These are phyloP conservation scores for Backusella westeae DNA, from an alignment of 192 early-diverging fungal species.

Conservation along the genomic window DNA sequence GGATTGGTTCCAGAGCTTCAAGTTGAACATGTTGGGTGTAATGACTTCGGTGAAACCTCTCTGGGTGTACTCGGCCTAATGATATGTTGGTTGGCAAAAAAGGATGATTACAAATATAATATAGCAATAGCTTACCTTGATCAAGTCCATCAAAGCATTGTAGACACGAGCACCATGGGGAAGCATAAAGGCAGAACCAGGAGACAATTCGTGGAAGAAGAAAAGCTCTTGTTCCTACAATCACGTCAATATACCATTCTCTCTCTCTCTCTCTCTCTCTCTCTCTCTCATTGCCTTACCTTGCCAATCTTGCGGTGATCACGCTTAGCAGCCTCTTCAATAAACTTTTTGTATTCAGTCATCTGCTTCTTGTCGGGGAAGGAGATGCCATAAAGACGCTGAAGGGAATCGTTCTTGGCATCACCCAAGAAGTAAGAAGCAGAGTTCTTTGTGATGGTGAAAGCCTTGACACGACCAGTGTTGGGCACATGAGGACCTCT, in stretches of 20 bases:
- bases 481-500: conserved; percentile 93
- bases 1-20: conserved; percentile 94
- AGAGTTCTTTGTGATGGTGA: conserved; percentile 95
- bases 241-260: background rate
- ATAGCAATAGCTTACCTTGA: conserved; percentile 47
- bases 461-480: conserved; percentile 92
- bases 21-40: conserved; percentile 98
- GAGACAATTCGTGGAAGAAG: conserved; percentile 95
- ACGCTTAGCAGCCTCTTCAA: conserved; percentile 95
- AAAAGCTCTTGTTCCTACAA: conserved; percentile 93
- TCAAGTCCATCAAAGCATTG: conserved; percentile 91
- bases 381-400: conserved; percentile 98
- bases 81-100: background rate
- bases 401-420: conserved; percentile 95
- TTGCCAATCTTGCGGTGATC: conserved; percentile 96
- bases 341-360: conserved; percentile 92
- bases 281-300: conserved; percentile 17
- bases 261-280: background rate
- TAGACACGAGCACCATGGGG: conserved; percentile 97
- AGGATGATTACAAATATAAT: background rate
- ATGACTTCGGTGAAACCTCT: conserved; percentile 97
- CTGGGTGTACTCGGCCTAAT: conserved; percentile 73
- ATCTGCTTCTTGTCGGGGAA: conserved; percentile 99
- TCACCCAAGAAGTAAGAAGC: conserved; percentile 98
- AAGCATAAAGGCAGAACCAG: conserved; percentile 92